phyloP scores from a whole-genome alignment of 2,329 filamentous ascomycete species.

The Xylariomycetidae sp. region DNA sequence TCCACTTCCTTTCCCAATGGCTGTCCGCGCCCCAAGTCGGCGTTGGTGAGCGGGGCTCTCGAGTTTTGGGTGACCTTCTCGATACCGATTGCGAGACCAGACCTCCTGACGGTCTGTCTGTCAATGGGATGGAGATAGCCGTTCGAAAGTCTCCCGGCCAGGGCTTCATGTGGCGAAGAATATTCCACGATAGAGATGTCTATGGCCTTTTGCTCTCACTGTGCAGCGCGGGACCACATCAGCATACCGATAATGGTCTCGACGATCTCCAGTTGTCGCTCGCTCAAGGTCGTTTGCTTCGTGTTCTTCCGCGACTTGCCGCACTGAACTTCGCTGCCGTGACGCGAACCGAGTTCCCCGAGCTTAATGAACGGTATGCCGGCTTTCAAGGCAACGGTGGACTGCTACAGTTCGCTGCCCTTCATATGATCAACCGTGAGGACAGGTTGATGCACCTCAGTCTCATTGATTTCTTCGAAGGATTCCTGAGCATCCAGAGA shows the following conservation, averaged over 20 bases:
- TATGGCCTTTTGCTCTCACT: constrained; percentile 41
- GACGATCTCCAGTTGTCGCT: constrained; percentile 37
- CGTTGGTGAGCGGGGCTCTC: constrained; percentile 47
- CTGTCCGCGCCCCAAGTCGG: constrained; percentile 46
- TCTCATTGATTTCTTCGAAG: constrained; percentile 49
- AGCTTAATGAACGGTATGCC: constrained; percentile 24
- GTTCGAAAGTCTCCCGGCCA: constrained; percentile 39
- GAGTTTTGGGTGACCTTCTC: constrained; percentile 47
- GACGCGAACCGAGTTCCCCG: constrained; percentile 30
- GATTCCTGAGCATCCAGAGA: constrained; percentile 42
- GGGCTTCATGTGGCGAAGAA: constrained; percentile 46
- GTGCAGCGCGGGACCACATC: constrained; percentile 25
- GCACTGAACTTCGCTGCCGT: constrained; percentile 39
- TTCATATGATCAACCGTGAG: constrained; percentile 44
- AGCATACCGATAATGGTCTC: constrained; percentile 18
- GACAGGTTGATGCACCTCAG: constrained; percentile 46
- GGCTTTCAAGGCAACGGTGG: constrained; percentile 26
- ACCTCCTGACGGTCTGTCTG: constrained; percentile 20
- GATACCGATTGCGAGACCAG: constrained; percentile 46
- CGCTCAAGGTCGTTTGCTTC: constrained; percentile 47
- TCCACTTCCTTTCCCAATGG: constrained; percentile 46
- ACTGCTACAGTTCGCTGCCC: constrained; percentile 44
- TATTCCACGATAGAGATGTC: constrained; percentile 40
- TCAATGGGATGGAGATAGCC: constrained; percentile 31
- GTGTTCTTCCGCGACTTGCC: constrained; percentile 44